These are phyloP conservation scores for Antitrichia curtipendula DNA, from an alignment of 225 moss, liverwort and hornwort genomes.

Conservation along the genomic window DNA sequence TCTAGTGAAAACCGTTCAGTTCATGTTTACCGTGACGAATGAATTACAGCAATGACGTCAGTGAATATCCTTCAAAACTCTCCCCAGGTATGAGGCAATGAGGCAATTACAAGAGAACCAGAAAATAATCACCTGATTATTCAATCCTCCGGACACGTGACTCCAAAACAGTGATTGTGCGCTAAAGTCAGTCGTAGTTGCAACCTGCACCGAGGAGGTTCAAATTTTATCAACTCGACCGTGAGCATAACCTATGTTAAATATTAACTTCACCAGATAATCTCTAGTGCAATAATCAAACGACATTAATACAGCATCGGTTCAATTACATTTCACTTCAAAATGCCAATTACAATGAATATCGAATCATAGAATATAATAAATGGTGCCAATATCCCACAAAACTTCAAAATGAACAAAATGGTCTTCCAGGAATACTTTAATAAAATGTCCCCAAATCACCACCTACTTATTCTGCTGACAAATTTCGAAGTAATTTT, in stretches of 20 bases:
- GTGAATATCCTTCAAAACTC: not conserved
- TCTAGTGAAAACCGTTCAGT: not conserved
- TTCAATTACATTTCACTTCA: not conserved
- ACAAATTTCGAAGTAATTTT: not conserved
- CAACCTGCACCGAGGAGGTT: constrained; percentile 43
- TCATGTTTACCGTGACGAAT: not conserved
- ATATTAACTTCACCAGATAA: not conserved
- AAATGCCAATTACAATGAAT: not conserved
- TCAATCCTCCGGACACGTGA: constrained; percentile 87
- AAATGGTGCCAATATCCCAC: not conserved
- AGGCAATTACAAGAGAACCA: not conserved
- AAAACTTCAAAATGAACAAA: not conserved
- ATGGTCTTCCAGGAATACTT: not conserved
- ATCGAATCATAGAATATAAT: not conserved
- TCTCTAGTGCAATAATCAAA: not conserved
- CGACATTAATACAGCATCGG: not conserved
- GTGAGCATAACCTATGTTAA: not conserved
- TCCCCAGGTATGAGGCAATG: not conserved
- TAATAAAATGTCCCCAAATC: not conserved
- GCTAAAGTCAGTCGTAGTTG: constrained; percentile 84
- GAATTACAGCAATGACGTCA: not conserved
- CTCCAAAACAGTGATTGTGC: constrained; percentile 77
- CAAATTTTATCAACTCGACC: not conserved
- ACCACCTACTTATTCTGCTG: not conserved
- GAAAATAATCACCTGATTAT: constrained; percentile 63